A percentile compares a stretch with the other conserved stretches of the same genome.
phyloP scores from a whole-genome alignment of 2,329 filamentous ascomycete species.

The Aspergillus sp. region DNA sequence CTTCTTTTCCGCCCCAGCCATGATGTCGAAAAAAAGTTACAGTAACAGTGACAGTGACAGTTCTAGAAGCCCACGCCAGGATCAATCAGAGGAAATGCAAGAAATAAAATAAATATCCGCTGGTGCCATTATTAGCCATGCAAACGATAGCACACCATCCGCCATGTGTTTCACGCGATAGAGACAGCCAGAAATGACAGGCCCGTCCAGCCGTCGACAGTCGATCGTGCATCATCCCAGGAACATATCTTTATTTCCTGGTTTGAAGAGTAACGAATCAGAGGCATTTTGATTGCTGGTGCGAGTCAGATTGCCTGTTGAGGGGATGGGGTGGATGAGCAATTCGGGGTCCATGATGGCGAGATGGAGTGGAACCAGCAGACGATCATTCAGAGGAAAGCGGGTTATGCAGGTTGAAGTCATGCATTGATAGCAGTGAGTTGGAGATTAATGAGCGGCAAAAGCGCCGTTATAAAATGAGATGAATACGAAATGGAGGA shows the following conservation, averaged over 20 bases:
- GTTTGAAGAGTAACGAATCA: background rate
- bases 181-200: conserved; percentile 4
- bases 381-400: background rate
- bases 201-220: background rate
- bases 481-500: too few relatives aligned
- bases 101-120: too few relatives aligned
- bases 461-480: too few relatives aligned
- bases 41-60: too few relatives aligned
- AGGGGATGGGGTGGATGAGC: conserved; percentile 11
- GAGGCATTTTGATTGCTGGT: background rate
- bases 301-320: background rate
- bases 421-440: background rate
- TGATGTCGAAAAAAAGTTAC: background rate
- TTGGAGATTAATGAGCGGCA: too few relatives aligned
- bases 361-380: conserved; percentile 3
- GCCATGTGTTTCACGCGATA: conserved; percentile 9
- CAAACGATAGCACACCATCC: conserved; percentile 13
- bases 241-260: background rate
- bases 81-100: too few relatives aligned
- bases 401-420: background rate
- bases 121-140: background rate
- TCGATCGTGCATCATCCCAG: too few relatives aligned
- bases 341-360: conserved; percentile 14
- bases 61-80: too few relatives aligned
- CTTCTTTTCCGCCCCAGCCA: conserved; percentile 3